These are phyloP conservation scores for Vitis hybrid DNA, from an alignment of 177 flowering plant species.

Conservation along the genomic window DNA sequence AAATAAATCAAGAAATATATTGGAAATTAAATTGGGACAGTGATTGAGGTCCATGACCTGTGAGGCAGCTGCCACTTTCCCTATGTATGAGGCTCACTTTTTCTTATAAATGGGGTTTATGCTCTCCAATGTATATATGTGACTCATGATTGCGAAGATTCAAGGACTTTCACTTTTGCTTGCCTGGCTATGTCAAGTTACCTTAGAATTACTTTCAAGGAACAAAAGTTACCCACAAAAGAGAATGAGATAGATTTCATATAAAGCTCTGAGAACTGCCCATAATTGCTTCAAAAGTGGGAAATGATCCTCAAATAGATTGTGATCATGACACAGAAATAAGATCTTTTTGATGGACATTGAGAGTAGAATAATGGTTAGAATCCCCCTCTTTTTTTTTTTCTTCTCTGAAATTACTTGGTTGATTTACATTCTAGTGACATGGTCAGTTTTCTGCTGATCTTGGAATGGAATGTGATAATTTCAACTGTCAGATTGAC, in stretches of 20 bases:
- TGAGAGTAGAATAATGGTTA: too few relatives aligned
- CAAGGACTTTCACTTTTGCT: background rate
- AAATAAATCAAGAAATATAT: too few relatives aligned
- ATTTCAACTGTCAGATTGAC: slow-evolving; percentile 2
- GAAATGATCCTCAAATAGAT: background rate
- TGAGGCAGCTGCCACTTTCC: too few relatives aligned
- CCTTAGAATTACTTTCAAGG: background rate
- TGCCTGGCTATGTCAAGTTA: background rate
- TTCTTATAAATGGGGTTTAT: background rate
- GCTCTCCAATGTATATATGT: background rate
- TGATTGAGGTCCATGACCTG: too few relatives aligned
- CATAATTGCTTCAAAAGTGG: slow-evolving; percentile 1
- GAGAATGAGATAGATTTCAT: background rate
- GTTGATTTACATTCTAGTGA: too few relatives aligned
- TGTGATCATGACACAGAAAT: background rate
- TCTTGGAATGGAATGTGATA: background rate
- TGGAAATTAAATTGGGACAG: too few relatives aligned
- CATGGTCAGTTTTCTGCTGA: too few relatives aligned
- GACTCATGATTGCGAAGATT: background rate
- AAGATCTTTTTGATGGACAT: background rate
- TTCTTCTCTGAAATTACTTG: too few relatives aligned
- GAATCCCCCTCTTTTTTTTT: too few relatives aligned
- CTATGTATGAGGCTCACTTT: background rate
- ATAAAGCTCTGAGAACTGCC: background rate
- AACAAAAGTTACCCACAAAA: background rate